Evolutionary conservation across 1,139 yeast species (phyloP).

Genomic region (Arxiozyma bovina): DNA sequence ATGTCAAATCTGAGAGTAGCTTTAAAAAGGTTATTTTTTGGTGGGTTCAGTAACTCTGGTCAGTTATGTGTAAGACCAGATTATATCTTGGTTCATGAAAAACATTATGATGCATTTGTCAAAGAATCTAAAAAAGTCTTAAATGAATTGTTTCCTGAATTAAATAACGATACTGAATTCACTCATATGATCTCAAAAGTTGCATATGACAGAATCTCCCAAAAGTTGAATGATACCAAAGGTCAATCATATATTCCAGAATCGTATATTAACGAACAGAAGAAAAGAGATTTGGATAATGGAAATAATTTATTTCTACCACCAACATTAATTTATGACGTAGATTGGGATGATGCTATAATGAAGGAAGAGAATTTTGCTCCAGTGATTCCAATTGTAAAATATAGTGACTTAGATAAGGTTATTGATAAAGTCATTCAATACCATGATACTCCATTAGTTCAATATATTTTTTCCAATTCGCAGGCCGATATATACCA

Average conservation of each 20-base stretch:
- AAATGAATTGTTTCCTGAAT: conserved; percentile 40
- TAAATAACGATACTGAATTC: conserved; percentile 34
- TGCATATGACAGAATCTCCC: conserved; percentile 45
- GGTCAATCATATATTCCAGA: conserved; percentile 35
- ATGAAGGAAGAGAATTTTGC: conserved; percentile 81
- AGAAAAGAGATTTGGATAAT: conserved; percentile 39
- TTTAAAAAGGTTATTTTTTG: conserved; percentile 66
- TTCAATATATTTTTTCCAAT: conserved; percentile 64
- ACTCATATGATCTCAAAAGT: conserved; percentile 59
- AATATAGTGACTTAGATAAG: conserved; percentile 42
- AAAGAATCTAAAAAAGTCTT: conserved; percentile 38
- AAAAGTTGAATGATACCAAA: conserved; percentile 42
- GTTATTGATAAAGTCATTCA: conserved; percentile 43
- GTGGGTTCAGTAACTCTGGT: conserved; percentile 73
- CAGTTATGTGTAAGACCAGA: conserved; percentile 90
- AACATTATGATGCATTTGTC: conserved; percentile 47
- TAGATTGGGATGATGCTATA: conserved; percentile 54
- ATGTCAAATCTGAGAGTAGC: conserved; percentile 40
- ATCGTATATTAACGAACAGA: conserved; percentile 9
- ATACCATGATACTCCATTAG: conserved; percentile 78
- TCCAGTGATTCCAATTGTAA: conserved; percentile 70
- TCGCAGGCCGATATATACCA: conserved; percentile 43
- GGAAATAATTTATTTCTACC: conserved; percentile 43
- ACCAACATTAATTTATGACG: conserved; percentile 67
- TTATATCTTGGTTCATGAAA: conserved; percentile 59